Percentiles rank a stretch among this genome's conserved stretches.
Evolutionary conservation across 768 basidiomycete species (phyloP).

Genomic region (Tricholoma sp.): DNA sequence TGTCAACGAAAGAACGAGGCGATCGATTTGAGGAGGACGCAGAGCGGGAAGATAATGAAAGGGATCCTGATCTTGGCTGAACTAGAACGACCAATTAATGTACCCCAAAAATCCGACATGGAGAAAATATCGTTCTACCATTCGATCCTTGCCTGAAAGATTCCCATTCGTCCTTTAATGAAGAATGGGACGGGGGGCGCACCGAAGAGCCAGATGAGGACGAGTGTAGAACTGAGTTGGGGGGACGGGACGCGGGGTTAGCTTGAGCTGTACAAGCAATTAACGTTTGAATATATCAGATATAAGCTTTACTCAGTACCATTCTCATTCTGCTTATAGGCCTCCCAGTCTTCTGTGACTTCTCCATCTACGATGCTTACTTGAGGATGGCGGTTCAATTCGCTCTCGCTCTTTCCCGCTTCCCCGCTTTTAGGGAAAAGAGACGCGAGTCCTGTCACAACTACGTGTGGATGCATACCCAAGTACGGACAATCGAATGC

Average conservation of each 20-base stretch:
- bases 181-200: not conserved
- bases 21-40: constrained; percentile 10
- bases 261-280: not conserved
- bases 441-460: constrained; percentile 51
- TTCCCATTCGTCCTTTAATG: constrained; percentile 45
- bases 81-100: not conserved
- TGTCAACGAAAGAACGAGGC: constrained; percentile 23
- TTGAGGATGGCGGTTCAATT: constrained; percentile 38
- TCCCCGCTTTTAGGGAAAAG: constrained; percentile 36
- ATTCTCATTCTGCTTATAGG: constrained; percentile 32
- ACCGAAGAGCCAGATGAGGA: not conserved
- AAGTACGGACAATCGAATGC: constrained; percentile 58
- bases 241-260: not conserved
- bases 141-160: constrained; percentile 32
- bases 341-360: constrained; percentile 48
- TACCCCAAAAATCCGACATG: not conserved
- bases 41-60: constrained; percentile 4
- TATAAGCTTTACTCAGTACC: constrained; percentile 4
- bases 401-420: constrained; percentile 27
- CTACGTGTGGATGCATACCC: constrained; percentile 60
- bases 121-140: constrained; percentile 8
- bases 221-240: not conserved
- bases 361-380: constrained; percentile 39
- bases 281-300: not conserved
- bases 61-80: constrained; percentile 1